Base-by-base conservation (phyloP, 768 basidiomycete species). In the Auricularia sp. region DNA sequence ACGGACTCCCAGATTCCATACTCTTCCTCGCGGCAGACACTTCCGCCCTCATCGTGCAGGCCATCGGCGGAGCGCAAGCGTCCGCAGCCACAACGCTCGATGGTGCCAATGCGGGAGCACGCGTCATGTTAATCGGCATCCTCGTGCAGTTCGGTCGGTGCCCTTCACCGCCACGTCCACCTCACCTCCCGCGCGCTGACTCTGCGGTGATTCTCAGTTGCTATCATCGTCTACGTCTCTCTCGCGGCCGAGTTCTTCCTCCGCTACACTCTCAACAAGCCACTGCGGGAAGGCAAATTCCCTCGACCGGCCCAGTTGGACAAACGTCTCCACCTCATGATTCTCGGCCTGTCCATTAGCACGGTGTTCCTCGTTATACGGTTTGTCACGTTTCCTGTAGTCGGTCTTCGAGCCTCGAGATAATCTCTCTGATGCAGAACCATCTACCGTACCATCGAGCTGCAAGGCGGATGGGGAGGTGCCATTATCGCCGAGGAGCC, bases 81-180 rank as follows among this genome's bases (percentile, higher is more conserved):
- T 77, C 81, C 3, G 70, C 72, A 1, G 79, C 74, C 34, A 66
- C 67, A 16, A 70, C 67, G 3, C 59, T 64, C 35, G 64, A 69
- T 16, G 70, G 66, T 29, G 66, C 73, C 18, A 71, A 73, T 33
- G 64, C 66, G 6, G 83, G 83, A 3, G 79, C 77, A 14, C 68
- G 81, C 60, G 77, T 86, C 69, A 86, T 87, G 84, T 77, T 86
- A 11, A 83, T 74, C 1, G 87, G 87, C 60, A 87, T 89, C 66
- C 75, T 76, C 18, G 80, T 87, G 68, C 86, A 88, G 68, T 72
- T 86, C 64, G 71, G 80, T 79, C 29, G 29, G 43, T 63, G 78
- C 72, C 34, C 34, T 33, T 34, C 14, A 10, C 34, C 23, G 29
- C 33, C 8, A 6, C 34, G 29, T 29, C 29, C 29, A 29, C 29